Percentiles rank a stretch among this genome's conserved stretches.
phyloP scores from a whole-genome alignment of 176 grass and related monocot genomes.

The Eleusine coracana region DNA sequence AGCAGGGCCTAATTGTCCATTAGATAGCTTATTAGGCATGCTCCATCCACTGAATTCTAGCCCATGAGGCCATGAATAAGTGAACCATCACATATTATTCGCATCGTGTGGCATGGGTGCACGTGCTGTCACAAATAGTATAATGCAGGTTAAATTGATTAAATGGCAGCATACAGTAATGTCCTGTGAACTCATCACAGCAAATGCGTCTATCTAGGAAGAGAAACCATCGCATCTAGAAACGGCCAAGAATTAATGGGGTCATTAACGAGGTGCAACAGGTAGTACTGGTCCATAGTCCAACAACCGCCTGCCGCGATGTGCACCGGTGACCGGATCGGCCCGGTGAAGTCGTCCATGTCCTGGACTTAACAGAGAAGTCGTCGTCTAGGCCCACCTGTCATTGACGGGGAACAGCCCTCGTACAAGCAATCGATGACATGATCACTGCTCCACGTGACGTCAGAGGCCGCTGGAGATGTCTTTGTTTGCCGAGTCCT shows the following conservation, averaged over 20 bases:
- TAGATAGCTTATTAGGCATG: neutral
- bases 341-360: slow-evolving; percentile 30
- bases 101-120: too few relatives aligned
- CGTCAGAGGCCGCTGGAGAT: too few relatives aligned
- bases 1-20: too few relatives aligned
- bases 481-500: too few relatives aligned
- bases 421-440: neutral
- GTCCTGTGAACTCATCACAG: too few relatives aligned
- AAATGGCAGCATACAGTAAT: too few relatives aligned
- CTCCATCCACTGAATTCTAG: neutral
- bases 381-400: neutral
- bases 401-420: neutral
- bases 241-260: neutral
- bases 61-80: neutral
- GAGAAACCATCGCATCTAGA: neutral
- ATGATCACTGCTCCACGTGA: neutral
- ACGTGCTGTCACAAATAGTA: too few relatives aligned
- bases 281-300: neutral
- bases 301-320: neutral
- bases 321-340: slow-evolving; percentile 54
- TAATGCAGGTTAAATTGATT: too few relatives aligned
- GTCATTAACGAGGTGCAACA: neutral
- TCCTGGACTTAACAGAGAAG: neutral
- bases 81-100: neutral
- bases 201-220: too few relatives aligned